Percentiles rank a stretch among this genome's conserved stretches.
phyloP scores from a whole-genome alignment of 2,329 filamentous ascomycete species.

The Delphinella strobiligena region DNA sequence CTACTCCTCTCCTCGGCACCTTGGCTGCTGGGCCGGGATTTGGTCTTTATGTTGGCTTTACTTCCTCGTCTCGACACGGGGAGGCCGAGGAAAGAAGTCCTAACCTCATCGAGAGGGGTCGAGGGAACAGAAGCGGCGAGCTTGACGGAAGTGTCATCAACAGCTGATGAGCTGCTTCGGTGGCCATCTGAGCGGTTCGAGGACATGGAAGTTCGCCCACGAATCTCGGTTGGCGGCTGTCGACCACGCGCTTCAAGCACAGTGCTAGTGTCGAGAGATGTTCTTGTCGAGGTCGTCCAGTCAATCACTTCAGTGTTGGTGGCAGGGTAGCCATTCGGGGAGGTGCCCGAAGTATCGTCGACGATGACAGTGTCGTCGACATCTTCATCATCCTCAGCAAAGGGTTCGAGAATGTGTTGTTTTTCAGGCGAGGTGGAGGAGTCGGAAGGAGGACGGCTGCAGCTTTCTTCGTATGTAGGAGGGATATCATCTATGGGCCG shows the following conservation, averaged over 20 bases:
- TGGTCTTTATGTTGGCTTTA: constrained; percentile 17
- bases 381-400: background rate
- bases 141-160: constrained; percentile 22
- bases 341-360: constrained; percentile 6
- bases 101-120: constrained; percentile 32
- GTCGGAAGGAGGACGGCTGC: constrained; percentile 11
- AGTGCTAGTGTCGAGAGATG: constrained; percentile 18
- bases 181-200: constrained; percentile 24
- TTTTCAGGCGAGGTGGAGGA: constrained; percentile 9
- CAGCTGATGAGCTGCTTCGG: constrained; percentile 28
- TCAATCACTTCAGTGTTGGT: constrained; percentile 4
- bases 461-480: constrained; percentile 18
- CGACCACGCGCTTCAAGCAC: constrained; percentile 15
- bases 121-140: constrained; percentile 19
- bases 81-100: constrained; percentile 17
- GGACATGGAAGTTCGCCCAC: constrained; percentile 21
- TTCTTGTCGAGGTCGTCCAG: constrained; percentile 14
- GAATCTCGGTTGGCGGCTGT: background rate
- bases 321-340: constrained; percentile 7
- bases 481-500: constrained; percentile 56
- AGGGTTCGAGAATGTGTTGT: constrained; percentile 4
- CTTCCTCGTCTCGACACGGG: constrained; percentile 17
- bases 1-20: constrained; percentile 16
- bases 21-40: constrained; percentile 28
- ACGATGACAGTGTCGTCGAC: constrained; percentile 9